Evolutionary conservation across 768 basidiomycete genomes (phyloP).

Genomic region (Podaxis mareebaensis): DNA sequence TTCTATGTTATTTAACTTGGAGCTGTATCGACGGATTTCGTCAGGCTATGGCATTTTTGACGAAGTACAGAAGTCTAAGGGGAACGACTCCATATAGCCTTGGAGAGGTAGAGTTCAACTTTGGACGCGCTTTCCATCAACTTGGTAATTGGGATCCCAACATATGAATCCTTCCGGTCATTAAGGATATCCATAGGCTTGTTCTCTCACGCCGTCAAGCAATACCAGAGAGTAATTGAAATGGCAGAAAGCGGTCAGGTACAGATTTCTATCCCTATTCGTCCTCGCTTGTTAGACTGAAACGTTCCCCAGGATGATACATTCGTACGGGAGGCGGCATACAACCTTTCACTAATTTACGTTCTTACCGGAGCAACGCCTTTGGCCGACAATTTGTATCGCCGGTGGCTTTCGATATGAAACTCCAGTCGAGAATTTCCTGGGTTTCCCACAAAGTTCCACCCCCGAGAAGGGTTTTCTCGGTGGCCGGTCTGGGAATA

Average conservation of each 20-base stretch:
- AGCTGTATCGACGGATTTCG: background rate
- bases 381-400: slow-evolving; percentile 68
- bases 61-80: slow-evolving; percentile 74
- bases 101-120: slow-evolving; percentile 91
- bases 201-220: slow-evolving; percentile 76
- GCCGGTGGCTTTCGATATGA: slow-evolving; percentile 82
- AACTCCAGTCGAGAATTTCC: background rate
- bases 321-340: slow-evolving; percentile 77
- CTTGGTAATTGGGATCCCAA: slow-evolving; percentile 56
- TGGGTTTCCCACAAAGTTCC: background rate
- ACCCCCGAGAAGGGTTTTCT: too few species aligned
- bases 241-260: slow-evolving; percentile 45
- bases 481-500: too few species aligned
- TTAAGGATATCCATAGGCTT: slow-evolving; percentile 51
- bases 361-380: slow-evolving; percentile 74
- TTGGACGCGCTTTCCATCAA: slow-evolving; percentile 90
- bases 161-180: background rate
- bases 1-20: background rate
- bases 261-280: background rate
- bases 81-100: slow-evolving; percentile 40
- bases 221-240: slow-evolving; percentile 79
- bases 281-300: background rate
- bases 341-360: slow-evolving; percentile 85
- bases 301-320: slow-evolving; percentile 37
- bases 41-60: slow-evolving; percentile 85